phyloP scores from a whole-genome alignment of 1,284 basidiomycete species.

The Baeospora myosura region DNA sequence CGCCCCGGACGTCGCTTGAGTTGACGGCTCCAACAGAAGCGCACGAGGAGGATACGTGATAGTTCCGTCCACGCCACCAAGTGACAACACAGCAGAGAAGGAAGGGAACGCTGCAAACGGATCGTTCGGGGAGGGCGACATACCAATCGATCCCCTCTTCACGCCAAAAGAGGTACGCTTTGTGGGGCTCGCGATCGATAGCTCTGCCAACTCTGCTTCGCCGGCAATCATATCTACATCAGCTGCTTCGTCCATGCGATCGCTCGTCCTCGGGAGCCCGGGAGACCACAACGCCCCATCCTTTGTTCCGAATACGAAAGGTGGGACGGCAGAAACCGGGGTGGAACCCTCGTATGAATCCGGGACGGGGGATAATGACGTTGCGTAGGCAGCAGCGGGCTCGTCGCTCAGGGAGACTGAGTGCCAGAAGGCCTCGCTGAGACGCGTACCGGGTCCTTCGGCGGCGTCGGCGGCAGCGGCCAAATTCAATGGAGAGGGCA shows the following conservation, averaged over 20 bases:
- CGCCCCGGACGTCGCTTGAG: too few relatives aligned
- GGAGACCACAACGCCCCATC: constrained; percentile 30
- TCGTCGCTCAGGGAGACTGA: constrained; percentile 28
- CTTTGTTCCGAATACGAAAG: constrained; percentile 9
- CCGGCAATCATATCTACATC: constrained; percentile 24
- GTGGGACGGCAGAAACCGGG: constrained; percentile 10
- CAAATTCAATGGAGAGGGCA: constrained; percentile 22
- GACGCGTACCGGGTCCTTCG: constrained; percentile 11
- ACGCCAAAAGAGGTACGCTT: constrained; percentile 12
- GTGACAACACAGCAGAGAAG: constrained; percentile 27
- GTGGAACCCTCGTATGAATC: not conserved
- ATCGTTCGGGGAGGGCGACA: constrained; percentile 35
- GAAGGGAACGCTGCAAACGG: constrained; percentile 36
- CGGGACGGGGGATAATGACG: constrained; percentile 7
- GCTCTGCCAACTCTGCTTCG: constrained; percentile 23
- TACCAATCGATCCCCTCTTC: constrained; percentile 19
- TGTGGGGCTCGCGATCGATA: constrained; percentile 9
- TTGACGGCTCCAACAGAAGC: too few relatives aligned
- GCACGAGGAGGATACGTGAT: constrained; percentile 26
- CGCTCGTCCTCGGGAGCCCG: constrained; percentile 20
- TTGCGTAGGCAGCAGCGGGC: constrained; percentile 7
- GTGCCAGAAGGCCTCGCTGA: constrained; percentile 36
- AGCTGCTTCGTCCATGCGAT: constrained; percentile 15
- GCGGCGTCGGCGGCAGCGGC: constrained; percentile 5
- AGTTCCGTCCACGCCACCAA: constrained; percentile 14